A percentile compares a stretch with the other conserved stretches of the same genome.
Conservation (phyloP, 257 asterid species). For the Anisodus acutangulus region DNA sequence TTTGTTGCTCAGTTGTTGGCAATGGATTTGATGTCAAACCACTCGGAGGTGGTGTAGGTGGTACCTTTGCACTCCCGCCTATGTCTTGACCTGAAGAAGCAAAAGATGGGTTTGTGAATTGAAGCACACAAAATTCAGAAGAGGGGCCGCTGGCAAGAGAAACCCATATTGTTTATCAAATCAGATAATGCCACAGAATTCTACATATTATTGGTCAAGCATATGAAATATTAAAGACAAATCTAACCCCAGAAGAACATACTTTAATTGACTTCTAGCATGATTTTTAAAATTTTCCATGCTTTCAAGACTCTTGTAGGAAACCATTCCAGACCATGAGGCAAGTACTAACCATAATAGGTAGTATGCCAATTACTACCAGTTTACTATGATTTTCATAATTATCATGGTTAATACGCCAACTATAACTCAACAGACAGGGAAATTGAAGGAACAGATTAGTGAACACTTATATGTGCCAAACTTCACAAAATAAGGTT, state of each 20-base stretch:
- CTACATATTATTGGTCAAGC: background rate
- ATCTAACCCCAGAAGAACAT: background rate
- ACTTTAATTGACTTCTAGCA: background rate
- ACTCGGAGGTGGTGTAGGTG: constrained; percentile 52
- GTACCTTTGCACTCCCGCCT: constrained; percentile 35
- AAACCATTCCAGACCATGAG: background rate
- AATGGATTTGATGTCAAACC: constrained; percentile 53
- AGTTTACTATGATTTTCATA: background rate
- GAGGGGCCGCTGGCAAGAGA: background rate
- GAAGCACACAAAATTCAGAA: background rate
- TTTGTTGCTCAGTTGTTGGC: constrained; percentile 63
- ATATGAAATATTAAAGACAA: background rate
- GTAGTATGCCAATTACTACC: background rate
- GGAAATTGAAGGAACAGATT: background rate
- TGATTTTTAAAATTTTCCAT: background rate
- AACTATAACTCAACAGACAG: background rate
- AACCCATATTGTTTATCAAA: background rate
- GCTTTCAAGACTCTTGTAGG: constrained; percentile 17
- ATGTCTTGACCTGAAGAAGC: constrained; percentile 57
- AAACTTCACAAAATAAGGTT: constrained; percentile 4
- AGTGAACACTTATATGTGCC: background rate
- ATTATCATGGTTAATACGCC: background rate
- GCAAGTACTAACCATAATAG: background rate
- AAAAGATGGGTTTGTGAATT: background rate
- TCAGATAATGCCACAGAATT: background rate